Conservation (phyloP, 208 protist genomes). For the Leishmania mexicana region DNA sequence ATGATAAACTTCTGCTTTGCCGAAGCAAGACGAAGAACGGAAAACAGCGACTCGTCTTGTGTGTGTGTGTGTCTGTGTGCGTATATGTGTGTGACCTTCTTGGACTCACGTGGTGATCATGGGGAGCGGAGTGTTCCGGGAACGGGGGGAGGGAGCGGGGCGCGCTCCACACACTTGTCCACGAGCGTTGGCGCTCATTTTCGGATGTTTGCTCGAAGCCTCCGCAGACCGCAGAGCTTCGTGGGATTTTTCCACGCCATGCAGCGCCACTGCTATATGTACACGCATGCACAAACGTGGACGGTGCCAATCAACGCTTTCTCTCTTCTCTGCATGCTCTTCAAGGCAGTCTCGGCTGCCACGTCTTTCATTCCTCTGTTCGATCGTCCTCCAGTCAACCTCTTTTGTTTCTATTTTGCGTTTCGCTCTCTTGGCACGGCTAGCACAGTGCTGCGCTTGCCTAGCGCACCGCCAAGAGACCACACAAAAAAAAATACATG, state of each 20-base stretch:
- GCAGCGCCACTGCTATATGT: neutral
- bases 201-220: neutral
- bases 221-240: neutral
- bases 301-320: neutral
- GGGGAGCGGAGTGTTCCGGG: neutral
- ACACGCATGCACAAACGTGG: neutral
- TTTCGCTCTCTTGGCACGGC: neutral
- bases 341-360: neutral
- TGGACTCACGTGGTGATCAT: neutral
- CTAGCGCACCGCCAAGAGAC: neutral
- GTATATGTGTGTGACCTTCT: neutral
- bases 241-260: neutral
- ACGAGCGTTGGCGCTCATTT: neutral
- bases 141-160: neutral
- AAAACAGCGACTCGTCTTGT: neutral
- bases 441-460: neutral
- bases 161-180: neutral
- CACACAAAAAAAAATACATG: neutral
- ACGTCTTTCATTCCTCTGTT: neutral
- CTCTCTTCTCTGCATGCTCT: neutral
- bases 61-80: neutral
- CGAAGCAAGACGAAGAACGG: conserved; percentile 5
- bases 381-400: neutral
- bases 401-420: neutral
- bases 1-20: neutral